A percentile compares a stretch with the other conserved stretches of the same genome.
Evolutionary conservation across 1,284 basidiomycete genomes (phyloP).

Genomic region (Butyriboletus appendiculatus): DNA sequence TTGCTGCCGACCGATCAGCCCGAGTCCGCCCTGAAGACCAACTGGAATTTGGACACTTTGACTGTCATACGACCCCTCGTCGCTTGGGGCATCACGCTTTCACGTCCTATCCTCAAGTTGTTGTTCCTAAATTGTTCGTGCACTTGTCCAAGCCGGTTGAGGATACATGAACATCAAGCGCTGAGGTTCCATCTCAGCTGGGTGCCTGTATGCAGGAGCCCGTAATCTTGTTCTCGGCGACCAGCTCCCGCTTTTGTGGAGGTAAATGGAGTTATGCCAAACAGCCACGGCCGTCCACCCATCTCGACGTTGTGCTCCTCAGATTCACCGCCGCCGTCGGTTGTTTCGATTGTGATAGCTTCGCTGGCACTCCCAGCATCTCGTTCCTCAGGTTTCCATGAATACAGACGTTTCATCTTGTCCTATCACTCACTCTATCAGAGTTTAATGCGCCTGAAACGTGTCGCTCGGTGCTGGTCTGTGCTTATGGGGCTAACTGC

Average conservation of each 20-base stretch:
- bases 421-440: slow-evolving; percentile 13
- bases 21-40: slow-evolving; percentile 1
- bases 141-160: slow-evolving; percentile 1
- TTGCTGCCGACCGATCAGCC: slow-evolving; percentile 27
- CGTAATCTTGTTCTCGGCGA: background rate
- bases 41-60: slow-evolving; percentile 1
- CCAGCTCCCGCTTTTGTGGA: background rate
- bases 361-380: slow-evolving; percentile 10
- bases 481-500: slow-evolving; percentile 10
- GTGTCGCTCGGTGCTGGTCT: slow-evolving; percentile 13
- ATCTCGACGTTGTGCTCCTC: slow-evolving; percentile 4
- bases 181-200: slow-evolving; percentile 25
- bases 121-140: background rate
- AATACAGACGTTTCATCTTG: slow-evolving; percentile 21
- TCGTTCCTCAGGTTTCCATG: slow-evolving; percentile 20
- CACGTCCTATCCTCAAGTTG: background rate
- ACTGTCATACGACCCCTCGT: background rate
- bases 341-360: slow-evolving; percentile 7
- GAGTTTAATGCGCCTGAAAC: slow-evolving; percentile 31
- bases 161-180: slow-evolving; percentile 1
- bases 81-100: background rate
- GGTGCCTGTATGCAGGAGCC: slow-evolving; percentile 17
- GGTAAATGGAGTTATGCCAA: background rate
- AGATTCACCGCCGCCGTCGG: background rate
- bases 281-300: background rate